Percentiles rank a stretch among this genome's conserved stretches.
phyloP scores from a whole-genome alignment of 202 grass and related monocot species.

The Brachypodium distachyon region DNA sequence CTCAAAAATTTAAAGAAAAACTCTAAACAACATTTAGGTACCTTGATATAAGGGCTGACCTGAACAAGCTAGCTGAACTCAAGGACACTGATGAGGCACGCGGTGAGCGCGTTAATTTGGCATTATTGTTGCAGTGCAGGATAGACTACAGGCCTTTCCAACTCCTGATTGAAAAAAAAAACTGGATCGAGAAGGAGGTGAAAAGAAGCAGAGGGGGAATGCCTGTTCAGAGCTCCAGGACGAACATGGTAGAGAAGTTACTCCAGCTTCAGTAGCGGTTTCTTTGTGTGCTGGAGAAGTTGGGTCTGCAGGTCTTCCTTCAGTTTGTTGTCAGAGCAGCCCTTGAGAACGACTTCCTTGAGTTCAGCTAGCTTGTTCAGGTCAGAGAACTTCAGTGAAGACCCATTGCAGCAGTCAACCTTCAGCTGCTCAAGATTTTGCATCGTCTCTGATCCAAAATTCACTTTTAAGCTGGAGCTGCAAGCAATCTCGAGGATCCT shows the following conservation, averaged over 20 bases:
- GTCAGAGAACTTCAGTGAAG: not conserved
- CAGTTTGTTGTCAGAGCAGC: not conserved
- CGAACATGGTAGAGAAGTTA: not conserved
- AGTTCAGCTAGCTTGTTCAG: not conserved
- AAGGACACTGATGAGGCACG: too few species aligned
- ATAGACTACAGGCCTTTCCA: too few species aligned
- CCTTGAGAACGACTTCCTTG: not conserved
- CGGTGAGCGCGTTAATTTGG: not conserved
- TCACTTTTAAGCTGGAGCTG: not conserved
- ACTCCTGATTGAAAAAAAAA: too few species aligned
- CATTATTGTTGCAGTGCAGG: not conserved
- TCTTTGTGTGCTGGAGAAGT: accelerated
- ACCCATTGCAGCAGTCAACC: not conserved
- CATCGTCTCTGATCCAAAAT: not conserved
- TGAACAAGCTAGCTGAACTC: not conserved
- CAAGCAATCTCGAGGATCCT: not conserved
- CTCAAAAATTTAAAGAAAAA: too few species aligned
- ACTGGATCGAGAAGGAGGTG: not conserved
- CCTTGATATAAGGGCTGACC: too few species aligned
- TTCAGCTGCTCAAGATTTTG: not conserved
- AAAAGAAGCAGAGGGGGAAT: too few species aligned
- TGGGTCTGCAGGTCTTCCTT: not conserved
- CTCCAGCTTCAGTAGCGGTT: not conserved
- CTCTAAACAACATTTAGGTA: too few species aligned
- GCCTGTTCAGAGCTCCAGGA: not conserved